Evolutionary conservation across 306 rosid species (phyloP).

Genomic region (Arachis stenosperma): DNA sequence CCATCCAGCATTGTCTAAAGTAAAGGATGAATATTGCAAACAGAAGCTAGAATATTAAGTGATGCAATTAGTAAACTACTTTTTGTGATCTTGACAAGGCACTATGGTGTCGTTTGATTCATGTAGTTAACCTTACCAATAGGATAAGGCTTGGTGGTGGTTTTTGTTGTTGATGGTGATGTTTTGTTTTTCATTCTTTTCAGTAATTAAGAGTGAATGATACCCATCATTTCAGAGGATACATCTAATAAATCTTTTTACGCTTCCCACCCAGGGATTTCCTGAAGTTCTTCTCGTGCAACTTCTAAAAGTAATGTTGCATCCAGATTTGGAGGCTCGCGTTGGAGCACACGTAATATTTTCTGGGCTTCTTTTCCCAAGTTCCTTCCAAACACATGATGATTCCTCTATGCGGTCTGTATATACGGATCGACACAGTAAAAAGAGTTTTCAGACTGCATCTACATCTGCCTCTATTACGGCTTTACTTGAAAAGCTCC

Average conservation of each 20-base stretch:
- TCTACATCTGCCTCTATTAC: slow-evolving; percentile 85
- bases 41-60: slow-evolving; percentile 14
- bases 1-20: not conserved
- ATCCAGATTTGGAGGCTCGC: slow-evolving; percentile 80
- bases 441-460: slow-evolving; percentile 62
- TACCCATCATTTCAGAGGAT: not conserved
- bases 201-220: not conserved
- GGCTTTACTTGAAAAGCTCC: slow-evolving; percentile 92
- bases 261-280: slow-evolving; percentile 63
- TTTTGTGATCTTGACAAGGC: not conserved
- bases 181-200: not conserved
- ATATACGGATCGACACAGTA: slow-evolving; percentile 62
- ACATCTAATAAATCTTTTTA: slow-evolving; percentile 7
- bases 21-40: slow-evolving; percentile 9
- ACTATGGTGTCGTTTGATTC: too few relatives aligned
- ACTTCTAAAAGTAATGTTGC: slow-evolving; percentile 87
- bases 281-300: slow-evolving; percentile 92
- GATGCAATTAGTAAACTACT: not conserved
- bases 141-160: too few relatives aligned
- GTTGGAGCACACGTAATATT: slow-evolving; percentile 93
- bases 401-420: slow-evolving; percentile 56
- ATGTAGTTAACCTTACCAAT: too few relatives aligned
- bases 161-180: too few relatives aligned
- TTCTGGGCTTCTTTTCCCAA: slow-evolving; percentile 78
- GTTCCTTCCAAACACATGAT: slow-evolving; percentile 62